A percentile compares a stretch with the other conserved stretches of the same genome.
Evolutionary conservation across 1,139 yeast species (phyloP).

Genomic region (Scheffersomyces insectosa): DNA sequence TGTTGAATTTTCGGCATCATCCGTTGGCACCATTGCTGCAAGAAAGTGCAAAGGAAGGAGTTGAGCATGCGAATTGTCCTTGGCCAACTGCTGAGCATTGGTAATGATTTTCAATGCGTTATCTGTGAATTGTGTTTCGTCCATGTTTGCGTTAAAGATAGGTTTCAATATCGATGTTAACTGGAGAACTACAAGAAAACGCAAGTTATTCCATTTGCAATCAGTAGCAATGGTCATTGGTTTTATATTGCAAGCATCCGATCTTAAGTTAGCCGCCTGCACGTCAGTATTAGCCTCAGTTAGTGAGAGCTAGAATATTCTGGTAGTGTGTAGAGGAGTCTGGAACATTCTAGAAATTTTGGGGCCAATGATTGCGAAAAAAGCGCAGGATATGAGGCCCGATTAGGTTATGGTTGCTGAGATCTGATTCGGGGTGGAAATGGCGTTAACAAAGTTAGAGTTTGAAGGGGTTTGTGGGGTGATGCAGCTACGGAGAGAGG

Average conservation of each 20-base stretch:
- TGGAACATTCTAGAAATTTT: conserved; percentile 5
- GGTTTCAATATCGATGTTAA: background rate
- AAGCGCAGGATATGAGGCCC: background rate
- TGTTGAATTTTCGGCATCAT: conserved; percentile 66
- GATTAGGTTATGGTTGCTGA: background rate
- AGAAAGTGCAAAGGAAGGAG: conserved; percentile 82
- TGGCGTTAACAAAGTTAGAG: too few relatives aligned
- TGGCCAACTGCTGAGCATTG: conserved; percentile 78
- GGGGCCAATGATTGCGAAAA: background rate
- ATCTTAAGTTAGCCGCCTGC: background rate
- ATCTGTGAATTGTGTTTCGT: conserved; percentile 85
- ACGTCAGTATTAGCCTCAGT: background rate
- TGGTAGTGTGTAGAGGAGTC: background rate
- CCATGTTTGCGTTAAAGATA: conserved; percentile 27
- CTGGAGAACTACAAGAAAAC: background rate
- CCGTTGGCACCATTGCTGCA: conserved; percentile 85
- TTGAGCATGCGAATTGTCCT: conserved; percentile 81
- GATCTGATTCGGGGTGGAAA: too few relatives aligned
- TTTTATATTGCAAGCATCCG: background rate
- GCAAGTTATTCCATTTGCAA: background rate
- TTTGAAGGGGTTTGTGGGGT: too few relatives aligned
- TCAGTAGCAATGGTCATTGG: background rate
- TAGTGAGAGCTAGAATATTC: background rate
- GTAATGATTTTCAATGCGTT: conserved; percentile 83
- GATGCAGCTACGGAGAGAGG: too few relatives aligned